phyloP scores from a whole-genome alignment of 78 protist species.

The Dictyostelium firmibasis region DNA sequence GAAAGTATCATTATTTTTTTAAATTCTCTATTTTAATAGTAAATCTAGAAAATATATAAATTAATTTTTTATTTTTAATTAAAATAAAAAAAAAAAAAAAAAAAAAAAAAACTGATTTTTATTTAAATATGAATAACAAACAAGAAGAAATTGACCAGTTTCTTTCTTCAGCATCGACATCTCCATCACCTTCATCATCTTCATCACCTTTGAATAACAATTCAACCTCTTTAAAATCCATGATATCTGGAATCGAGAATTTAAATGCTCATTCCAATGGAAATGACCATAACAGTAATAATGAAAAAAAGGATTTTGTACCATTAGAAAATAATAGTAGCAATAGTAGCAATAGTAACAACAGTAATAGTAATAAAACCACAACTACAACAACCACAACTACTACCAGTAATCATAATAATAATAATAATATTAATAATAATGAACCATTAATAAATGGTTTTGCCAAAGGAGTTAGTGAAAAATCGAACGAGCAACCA shows the following conservation, averaged over 20 bases:
- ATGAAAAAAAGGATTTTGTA: not conserved
- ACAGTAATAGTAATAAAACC: not conserved
- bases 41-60: not conserved
- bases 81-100: not conserved
- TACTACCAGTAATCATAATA: not conserved
- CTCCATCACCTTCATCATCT: not conserved
- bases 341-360: not conserved
- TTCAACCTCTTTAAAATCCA: not conserved
- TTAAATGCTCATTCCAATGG: not conserved
- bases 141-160: conserved; percentile 2
- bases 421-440: not conserved
- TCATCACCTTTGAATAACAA: not conserved
- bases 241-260: conserved; percentile 1
- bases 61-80: too few relatives aligned
- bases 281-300: not conserved
- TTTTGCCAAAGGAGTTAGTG: not conserved
- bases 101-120: not conserved
- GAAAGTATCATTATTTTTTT: not conserved
- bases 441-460: not conserved
- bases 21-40: too few relatives aligned
- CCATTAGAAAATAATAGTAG: not conserved
- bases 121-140: not conserved
- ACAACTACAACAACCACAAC: not conserved
- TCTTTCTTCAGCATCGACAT: not conserved
- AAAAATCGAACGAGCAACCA: not conserved